These are phyloP conservation scores for Chalciporus pseudorubinellus DNA, from an alignment of 768 basidiomycete genomes.

Conservation along the genomic window DNA sequence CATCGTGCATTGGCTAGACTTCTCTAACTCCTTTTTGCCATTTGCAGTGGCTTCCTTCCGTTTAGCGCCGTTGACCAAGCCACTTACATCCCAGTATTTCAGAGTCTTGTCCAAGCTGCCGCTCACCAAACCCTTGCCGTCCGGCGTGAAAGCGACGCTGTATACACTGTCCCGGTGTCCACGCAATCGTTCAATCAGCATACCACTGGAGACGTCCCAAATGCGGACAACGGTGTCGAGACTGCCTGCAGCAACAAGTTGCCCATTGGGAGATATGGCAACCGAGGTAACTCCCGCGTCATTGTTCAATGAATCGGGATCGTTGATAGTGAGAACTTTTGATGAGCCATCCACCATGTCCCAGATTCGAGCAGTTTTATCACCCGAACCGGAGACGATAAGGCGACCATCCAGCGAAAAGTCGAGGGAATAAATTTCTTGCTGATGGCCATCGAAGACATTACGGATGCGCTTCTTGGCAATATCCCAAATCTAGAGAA, in stretches of 20 bases:
- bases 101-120: slow-evolving; percentile 89
- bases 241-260: slow-evolving; percentile 62
- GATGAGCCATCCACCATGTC: slow-evolving; percentile 44
- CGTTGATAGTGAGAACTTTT: slow-evolving; percentile 39
- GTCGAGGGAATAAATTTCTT: slow-evolving; percentile 93
- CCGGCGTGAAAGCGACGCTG: slow-evolving; percentile 89
- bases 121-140: slow-evolving; percentile 83
- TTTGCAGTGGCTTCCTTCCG: slow-evolving; percentile 39
- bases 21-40: slow-evolving; percentile 49
- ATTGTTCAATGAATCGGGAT: slow-evolving; percentile 46
- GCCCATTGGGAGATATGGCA: slow-evolving; percentile 73
- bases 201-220: slow-evolving; percentile 70
- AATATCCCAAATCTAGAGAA: slow-evolving; percentile 87
- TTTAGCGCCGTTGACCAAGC: slow-evolving; percentile 30
- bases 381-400: slow-evolving; percentile 87
- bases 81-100: slow-evolving; percentile 78
- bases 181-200: slow-evolving; percentile 66
- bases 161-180: slow-evolving; percentile 88
- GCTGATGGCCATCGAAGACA: slow-evolving; percentile 84
- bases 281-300: slow-evolving; percentile 79
- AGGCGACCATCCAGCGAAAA: slow-evolving; percentile 84
- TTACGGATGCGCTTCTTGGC: slow-evolving; percentile 72
- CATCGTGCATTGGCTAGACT: slow-evolving; percentile 63
- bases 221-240: slow-evolving; percentile 78
- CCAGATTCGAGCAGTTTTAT: slow-evolving; percentile 71